phyloP scores from a whole-genome alignment of 805 yeast genomes.

The Vanderwaltozyma polyspora region DNA sequence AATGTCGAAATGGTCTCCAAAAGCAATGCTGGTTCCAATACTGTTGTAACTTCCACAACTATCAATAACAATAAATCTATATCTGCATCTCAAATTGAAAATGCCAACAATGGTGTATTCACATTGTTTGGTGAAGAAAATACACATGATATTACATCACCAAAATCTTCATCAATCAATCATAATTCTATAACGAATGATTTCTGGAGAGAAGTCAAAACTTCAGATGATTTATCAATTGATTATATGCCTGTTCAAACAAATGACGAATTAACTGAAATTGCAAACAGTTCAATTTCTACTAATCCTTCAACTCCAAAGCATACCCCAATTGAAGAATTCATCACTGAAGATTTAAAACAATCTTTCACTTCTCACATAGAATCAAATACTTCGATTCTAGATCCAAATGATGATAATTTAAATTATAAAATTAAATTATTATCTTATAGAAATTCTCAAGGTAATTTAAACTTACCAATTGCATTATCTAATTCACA shows the following conservation, averaged over 20 bases:
- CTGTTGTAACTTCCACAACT: neutral
- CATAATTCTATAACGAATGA: slow-evolving; percentile 8
- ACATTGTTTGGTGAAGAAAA: neutral
- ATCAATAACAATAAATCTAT: neutral
- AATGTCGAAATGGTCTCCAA: neutral
- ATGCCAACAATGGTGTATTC: too few relatives aligned
- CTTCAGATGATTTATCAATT: slow-evolving; percentile 18
- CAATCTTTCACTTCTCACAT: neutral
- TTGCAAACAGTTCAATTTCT: neutral
- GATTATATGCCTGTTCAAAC: slow-evolving; percentile 3
- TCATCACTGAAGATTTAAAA: slow-evolving; percentile 10
- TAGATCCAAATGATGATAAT: slow-evolving; percentile 1
- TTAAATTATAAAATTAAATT: slow-evolving; percentile 17
- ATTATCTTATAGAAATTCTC: slow-evolving; percentile 22
- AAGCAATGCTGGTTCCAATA: neutral
- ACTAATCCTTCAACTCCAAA: neutral
- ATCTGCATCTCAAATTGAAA: too few relatives aligned
- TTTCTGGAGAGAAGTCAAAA: slow-evolving; percentile 25
- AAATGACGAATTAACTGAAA: slow-evolving; percentile 1
- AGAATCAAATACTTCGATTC: slow-evolving; percentile 4
- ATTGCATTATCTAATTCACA: neutral
- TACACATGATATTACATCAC: neutral
- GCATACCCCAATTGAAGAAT: slow-evolving; percentile 12
- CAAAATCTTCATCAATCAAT: neutral
- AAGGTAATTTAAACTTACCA: slow-evolving; percentile 22